Percentiles rank a stretch among this genome's conserved stretches.
These are phyloP conservation scores for Eutrema salsugineum DNA, from an alignment of 441 rosid genomes.

Conservation along the genomic window DNA sequence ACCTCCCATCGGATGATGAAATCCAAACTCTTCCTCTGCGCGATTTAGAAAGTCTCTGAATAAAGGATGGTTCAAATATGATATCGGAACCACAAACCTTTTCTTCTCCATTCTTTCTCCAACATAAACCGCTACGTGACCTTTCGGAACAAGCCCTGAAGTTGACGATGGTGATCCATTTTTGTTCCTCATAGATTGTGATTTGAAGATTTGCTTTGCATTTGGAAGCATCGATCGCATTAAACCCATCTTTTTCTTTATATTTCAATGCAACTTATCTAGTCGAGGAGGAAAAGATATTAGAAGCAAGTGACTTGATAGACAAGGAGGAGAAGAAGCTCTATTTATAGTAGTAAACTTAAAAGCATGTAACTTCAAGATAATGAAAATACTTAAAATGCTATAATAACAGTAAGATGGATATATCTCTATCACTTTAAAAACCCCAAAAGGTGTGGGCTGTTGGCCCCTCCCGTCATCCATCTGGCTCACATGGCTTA, in stretches of 20 bases:
- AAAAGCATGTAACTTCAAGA: conserved; percentile 7
- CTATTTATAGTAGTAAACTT: conserved; percentile 26
- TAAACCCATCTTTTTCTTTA: conserved; percentile 28
- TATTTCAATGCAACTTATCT: neutral
- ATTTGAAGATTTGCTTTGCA: conserved; percentile 32
- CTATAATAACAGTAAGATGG: neutral
- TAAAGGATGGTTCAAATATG: conserved; percentile 42
- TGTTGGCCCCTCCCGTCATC: conserved; percentile 23
- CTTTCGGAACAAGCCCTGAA: conserved; percentile 37
- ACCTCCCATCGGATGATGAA: conserved; percentile 47
- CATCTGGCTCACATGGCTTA: conserved; percentile 31
- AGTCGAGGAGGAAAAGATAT: neutral
- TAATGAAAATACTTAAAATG: conserved; percentile 8
- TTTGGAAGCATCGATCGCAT: conserved; percentile 32
- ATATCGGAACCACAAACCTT: conserved; percentile 40
- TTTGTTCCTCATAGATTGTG: conserved; percentile 23
- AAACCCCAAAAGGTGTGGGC: conserved; percentile 27
- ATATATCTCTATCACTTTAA: neutral
- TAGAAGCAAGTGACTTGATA: conserved; percentile 19
- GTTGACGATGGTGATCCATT: conserved; percentile 18
- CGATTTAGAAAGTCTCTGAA: conserved; percentile 40
- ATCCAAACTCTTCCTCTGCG: conserved; percentile 48
- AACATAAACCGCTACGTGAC: conserved; percentile 48
- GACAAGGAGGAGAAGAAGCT: conserved; percentile 19
- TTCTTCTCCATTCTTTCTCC: conserved; percentile 41